A percentile compares a stretch with the other conserved stretches of the same genome.
Evolutionary conservation across 371 early-diverging fungal genomes (phyloP).

Genomic region (Mucor saturninus): DNA sequence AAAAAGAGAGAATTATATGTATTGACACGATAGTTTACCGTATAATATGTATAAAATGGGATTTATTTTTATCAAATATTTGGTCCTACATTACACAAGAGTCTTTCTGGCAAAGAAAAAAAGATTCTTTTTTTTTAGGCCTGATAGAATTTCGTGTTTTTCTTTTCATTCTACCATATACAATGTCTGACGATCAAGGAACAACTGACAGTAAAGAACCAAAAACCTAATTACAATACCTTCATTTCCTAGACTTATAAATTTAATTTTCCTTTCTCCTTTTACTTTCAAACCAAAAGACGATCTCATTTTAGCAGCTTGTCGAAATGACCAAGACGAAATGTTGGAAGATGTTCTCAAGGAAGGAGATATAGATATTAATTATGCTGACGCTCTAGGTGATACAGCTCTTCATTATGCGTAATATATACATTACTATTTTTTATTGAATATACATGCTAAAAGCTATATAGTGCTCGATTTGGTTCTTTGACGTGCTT

Average conservation of each 20-base stretch:
- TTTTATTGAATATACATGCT: not conserved
- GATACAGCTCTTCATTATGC: slow-evolving; percentile 70
- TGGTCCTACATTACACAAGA: too few species aligned
- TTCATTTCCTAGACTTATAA: too few species aligned
- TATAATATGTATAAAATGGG: too few species aligned
- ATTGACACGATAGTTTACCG: too few species aligned
- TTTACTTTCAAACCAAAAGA: slow-evolving; percentile 31
- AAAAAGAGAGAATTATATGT: too few species aligned
- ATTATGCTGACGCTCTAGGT: slow-evolving; percentile 64
- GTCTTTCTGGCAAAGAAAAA: not conserved
- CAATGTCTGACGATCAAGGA: slow-evolving; percentile 5
- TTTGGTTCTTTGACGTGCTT: slow-evolving; percentile 63
- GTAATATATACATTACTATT: slow-evolving; percentile 38
- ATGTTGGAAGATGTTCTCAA: slow-evolving; percentile 53
- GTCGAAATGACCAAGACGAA: slow-evolving; percentile 65
- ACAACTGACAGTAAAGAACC: slow-evolving; percentile 20
- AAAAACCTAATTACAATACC: too few species aligned
- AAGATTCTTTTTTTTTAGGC: not conserved
- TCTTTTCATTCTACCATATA: not conserved
- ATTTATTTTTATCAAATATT: too few species aligned
- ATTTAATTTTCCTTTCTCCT: not conserved
- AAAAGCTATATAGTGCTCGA: slow-evolving; percentile 48
- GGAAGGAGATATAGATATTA: slow-evolving; percentile 52
- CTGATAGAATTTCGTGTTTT: too few species aligned
- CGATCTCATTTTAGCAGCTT: slow-evolving; percentile 64